A percentile compares a stretch with the other conserved stretches of the same genome.
Conservation (phyloP, 352 stramenopile genomes). For the Thalassiosira oceanica region DNA sequence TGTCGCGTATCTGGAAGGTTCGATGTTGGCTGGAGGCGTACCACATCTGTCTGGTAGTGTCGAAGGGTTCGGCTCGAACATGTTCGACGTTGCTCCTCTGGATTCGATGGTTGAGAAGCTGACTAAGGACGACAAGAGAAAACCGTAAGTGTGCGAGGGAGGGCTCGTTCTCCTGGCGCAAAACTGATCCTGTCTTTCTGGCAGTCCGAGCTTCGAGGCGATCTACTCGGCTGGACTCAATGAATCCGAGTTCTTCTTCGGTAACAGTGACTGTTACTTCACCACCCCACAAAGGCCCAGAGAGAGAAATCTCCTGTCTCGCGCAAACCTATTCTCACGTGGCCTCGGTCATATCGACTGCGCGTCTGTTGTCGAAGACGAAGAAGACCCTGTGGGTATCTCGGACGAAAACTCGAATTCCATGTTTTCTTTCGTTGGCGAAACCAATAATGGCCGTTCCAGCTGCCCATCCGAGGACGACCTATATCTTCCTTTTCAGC, state of each 20-base stretch:
- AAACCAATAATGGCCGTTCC: no score
- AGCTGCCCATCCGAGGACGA: no score
- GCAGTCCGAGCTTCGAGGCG: constrained; percentile 47
- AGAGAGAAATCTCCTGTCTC: constrained; percentile 31
- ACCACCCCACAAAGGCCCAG: constrained; percentile 24
- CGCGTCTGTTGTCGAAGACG: no score
- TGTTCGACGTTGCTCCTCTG: constrained; percentile 20
- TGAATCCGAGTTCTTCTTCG: constrained; percentile 62
- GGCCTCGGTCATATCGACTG: constrained; percentile 13
- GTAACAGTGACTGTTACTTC: constrained; percentile 50
- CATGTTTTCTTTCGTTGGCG: no score
- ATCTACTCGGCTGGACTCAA: constrained; percentile 51
- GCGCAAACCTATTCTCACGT: constrained; percentile 24
- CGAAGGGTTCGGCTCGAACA: constrained; percentile 55
- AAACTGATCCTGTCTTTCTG: no score
- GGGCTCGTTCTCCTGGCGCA: no score
- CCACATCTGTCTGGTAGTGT: constrained; percentile 56
- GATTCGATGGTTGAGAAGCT: constrained; percentile 30
- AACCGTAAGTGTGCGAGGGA: constrained; percentile 17
- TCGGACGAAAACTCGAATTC: no score
- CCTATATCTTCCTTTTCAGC: no score
- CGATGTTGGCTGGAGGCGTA: constrained; percentile 14
- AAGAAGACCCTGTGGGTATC: no score
- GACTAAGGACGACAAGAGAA: constrained; percentile 49
- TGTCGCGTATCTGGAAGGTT: constrained; percentile 54